Percentiles rank a stretch among this genome's conserved stretches.
These are phyloP conservation scores for Erodium maritimum DNA, from an alignment of 345 rosid genomes.

Conservation along the genomic window DNA sequence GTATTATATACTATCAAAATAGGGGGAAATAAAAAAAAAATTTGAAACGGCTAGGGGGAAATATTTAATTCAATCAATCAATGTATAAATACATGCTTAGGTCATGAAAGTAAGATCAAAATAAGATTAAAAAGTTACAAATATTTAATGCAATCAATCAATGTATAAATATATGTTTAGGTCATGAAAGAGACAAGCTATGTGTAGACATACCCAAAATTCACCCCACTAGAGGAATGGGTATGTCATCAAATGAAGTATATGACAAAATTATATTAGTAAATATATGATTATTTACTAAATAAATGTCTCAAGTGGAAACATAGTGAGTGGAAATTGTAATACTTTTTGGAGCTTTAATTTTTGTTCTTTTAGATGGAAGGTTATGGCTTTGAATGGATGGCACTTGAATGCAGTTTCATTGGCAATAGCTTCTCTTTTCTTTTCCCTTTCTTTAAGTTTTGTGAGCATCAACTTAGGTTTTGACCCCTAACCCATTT, in stretches of 20 bases:
- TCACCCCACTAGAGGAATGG: background rate
- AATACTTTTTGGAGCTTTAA: background rate
- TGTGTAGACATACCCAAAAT: no score
- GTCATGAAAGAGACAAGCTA: no score
- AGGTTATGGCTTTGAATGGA: background rate
- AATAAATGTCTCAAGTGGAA: background rate
- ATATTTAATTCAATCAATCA: no score
- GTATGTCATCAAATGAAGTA: background rate
- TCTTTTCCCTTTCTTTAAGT: background rate
- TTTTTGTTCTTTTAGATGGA: background rate
- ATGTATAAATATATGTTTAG: no score
- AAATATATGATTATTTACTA: no score
- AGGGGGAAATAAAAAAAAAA: no score
- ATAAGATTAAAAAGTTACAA: no score
- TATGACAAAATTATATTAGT: background rate
- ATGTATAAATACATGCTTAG: no score
- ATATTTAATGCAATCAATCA: no score
- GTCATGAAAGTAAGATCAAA: no score
- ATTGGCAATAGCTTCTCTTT: background rate
- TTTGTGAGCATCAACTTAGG: background rate
- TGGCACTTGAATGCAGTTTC: background rate
- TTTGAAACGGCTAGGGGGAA: no score
- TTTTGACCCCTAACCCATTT: background rate
- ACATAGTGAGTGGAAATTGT: background rate
- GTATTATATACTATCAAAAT: no score